A percentile compares a stretch with the other conserved stretches of the same genome.
These are phyloP conservation scores for Helotiales sp. DNA, from an alignment of 2,329 filamentous ascomycete species.

Conservation along the genomic window DNA sequence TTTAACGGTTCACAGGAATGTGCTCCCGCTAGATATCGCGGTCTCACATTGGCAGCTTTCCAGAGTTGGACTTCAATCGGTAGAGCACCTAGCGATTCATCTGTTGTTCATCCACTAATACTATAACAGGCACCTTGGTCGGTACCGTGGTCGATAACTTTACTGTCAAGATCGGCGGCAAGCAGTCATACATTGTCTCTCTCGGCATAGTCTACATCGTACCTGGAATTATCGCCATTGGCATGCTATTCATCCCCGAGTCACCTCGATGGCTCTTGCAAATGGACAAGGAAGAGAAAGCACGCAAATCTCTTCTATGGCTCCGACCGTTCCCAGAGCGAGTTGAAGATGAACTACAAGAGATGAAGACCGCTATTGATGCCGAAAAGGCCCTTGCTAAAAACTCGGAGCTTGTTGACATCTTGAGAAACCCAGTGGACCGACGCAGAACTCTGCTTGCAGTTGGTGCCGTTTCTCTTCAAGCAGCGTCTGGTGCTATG, in stretches of 20 bases:
- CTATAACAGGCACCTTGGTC: conserved; percentile 44
- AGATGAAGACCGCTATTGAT: conserved; percentile 34
- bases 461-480: conserved; percentile 48
- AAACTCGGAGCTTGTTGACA: conserved; percentile 42
- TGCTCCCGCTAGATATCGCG: conserved; percentile 49
- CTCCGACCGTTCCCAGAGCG: conserved; percentile 34
- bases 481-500: conserved; percentile 56
- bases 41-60: conserved; percentile 48
- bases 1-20: conserved; percentile 38
- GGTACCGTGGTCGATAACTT: conserved; percentile 54
- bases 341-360: conserved; percentile 33
- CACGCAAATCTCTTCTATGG: conserved; percentile 32
- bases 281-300: conserved; percentile 27
- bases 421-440: conserved; percentile 53
- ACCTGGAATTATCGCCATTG: conserved; percentile 28
- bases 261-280: conserved; percentile 34
- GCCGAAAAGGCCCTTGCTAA: conserved; percentile 31
- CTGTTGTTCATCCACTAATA: conserved; percentile 24
- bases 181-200: conserved; percentile 37
- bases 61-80: conserved; percentile 50
- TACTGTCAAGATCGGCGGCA: conserved; percentile 33
- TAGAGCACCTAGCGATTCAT: conserved; percentile 32
- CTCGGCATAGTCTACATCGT: conserved; percentile 33
- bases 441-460: conserved; percentile 50
- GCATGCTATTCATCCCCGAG: conserved; percentile 33